phyloP scores from a whole-genome alignment of 2,329 filamentous ascomycete genomes.

The Monosporascus sp. region DNA sequence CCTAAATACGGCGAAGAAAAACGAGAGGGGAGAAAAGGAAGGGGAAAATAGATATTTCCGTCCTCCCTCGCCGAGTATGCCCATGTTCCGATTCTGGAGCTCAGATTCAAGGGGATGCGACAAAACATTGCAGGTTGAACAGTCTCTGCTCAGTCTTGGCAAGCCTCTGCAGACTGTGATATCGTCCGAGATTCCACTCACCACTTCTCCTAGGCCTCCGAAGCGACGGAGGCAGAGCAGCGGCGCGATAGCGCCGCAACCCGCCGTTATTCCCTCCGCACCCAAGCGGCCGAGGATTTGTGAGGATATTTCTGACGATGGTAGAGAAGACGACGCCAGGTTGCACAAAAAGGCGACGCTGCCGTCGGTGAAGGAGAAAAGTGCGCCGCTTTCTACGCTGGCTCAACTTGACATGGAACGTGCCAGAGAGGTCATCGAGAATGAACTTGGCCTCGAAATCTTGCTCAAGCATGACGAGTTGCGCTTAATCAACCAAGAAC shows the following conservation, averaged over 20 bases:
- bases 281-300: constrained; percentile 40
- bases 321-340: constrained; percentile 22
- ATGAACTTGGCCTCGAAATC: constrained; percentile 87
- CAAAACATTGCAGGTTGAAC: constrained; percentile 39
- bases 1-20: background rate
- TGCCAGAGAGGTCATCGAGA: constrained; percentile 69
- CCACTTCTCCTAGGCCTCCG: constrained; percentile 21
- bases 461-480: constrained; percentile 92
- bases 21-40: constrained; percentile 1
- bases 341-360: constrained; percentile 26
- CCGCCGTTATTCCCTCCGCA: constrained; percentile 19
- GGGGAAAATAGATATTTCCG: constrained; percentile 1
- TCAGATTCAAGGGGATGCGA: constrained; percentile 55
- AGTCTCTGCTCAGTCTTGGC: constrained; percentile 34
- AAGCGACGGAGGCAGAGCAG: constrained; percentile 28
- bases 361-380: constrained; percentile 14
- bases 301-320: constrained; percentile 21
- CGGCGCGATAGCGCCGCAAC: constrained; percentile 27
- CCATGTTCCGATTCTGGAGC: constrained; percentile 61
- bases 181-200: constrained; percentile 20
- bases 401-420: constrained; percentile 37
- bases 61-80: constrained; percentile 32
- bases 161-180: constrained; percentile 30
- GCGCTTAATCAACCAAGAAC: constrained; percentile 89
- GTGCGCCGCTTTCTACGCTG: constrained; percentile 5